phyloP scores from a whole-genome alignment of 2,329 filamentous ascomycete species.

The Fusarium musae region DNA sequence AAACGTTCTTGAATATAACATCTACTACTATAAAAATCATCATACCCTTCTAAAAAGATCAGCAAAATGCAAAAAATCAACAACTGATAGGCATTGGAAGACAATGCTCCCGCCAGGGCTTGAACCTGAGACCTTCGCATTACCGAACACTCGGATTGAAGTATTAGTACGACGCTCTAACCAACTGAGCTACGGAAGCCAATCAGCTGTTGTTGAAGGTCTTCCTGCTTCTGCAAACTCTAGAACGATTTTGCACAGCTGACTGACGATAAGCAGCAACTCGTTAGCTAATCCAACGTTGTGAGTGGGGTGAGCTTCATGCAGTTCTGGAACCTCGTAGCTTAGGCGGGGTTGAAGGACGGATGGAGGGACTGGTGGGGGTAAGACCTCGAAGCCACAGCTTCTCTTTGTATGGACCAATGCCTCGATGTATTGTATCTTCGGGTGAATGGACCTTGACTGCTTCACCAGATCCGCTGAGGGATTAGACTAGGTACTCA shows the following conservation, averaged over 20 bases:
- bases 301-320: conserved; percentile 3
- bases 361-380: conserved; percentile 21
- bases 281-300: conserved; percentile 3
- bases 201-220: conserved; percentile 21
- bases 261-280: not conserved
- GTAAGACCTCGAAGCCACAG: conserved; percentile 14
- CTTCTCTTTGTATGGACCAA: not conserved
- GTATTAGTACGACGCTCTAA: conserved; percentile 47
- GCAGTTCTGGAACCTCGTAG: conserved; percentile 15
- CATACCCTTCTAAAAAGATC: not conserved
- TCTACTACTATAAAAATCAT: not conserved
- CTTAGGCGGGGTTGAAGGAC: conserved; percentile 20
- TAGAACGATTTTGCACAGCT: not conserved
- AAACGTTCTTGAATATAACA: not conserved
- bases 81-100: conserved; percentile 28
- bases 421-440: not conserved
- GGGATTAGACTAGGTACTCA: not conserved
- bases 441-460: not conserved
- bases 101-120: conserved; percentile 44
- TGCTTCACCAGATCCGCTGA: not conserved
- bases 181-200: conserved; percentile 47
- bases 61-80: conserved; percentile 8
- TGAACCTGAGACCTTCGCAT: conserved; percentile 46
- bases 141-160: conserved; percentile 33
- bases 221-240: accelerated